Evolutionary conservation across 2,329 filamentous ascomycete species (phyloP).

Genomic region (Colletotrichum horii): DNA sequence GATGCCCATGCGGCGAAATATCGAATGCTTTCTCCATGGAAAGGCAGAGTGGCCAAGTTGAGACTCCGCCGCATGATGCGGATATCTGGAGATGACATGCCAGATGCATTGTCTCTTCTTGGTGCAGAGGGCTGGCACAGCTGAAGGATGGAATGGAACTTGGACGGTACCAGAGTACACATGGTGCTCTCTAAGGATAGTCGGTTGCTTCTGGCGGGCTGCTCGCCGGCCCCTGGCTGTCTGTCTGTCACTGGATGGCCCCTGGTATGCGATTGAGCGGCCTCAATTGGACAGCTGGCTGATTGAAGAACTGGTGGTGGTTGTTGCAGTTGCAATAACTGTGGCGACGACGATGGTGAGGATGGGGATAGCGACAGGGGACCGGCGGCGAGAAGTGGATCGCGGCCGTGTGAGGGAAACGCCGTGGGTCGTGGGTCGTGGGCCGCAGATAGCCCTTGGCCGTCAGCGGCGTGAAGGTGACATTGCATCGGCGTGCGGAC

Average conservation of each 20-base stretch:
- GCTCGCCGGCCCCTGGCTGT: neutral
- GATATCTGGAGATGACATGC: neutral
- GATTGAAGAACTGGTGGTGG: conserved; percentile 20
- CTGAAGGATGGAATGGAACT: neutral
- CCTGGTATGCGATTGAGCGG: neutral
- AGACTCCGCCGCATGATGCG: neutral
- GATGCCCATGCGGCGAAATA: neutral
- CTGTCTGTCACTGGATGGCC: neutral
- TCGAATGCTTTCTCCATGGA: neutral
- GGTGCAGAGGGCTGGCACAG: neutral
- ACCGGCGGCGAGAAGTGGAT: conserved; percentile 5
- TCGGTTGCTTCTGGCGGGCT: neutral
- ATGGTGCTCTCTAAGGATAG: too few species aligned
- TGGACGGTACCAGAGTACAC: neutral
- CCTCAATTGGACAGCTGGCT: neutral
- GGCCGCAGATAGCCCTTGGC: neutral
- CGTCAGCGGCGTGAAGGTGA: neutral
- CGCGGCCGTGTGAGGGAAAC: neutral
- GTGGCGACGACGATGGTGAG: neutral
- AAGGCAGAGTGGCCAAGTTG: neutral
- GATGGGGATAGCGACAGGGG: conserved; percentile 4
- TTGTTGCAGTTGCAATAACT: conserved; percentile 7
- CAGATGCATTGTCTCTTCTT: neutral
- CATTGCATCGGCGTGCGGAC: neutral
- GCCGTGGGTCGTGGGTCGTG: neutral